phyloP scores from a whole-genome alignment of 352 stramenopile genomes.

The Phytophthora syringae region DNA sequence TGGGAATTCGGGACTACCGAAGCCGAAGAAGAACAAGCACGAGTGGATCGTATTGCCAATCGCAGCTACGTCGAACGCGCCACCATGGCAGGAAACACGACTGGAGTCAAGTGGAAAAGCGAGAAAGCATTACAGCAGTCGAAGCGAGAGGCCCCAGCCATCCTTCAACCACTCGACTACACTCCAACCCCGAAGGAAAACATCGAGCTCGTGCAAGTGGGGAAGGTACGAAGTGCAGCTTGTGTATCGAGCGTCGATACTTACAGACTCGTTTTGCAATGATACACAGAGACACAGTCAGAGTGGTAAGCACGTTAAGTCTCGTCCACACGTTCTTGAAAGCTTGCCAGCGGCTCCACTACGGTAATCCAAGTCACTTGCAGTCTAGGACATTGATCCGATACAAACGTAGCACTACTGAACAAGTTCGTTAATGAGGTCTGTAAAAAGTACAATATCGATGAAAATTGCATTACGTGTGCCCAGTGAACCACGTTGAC shows the following conservation, averaged over 20 bases:
- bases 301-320: constrained; percentile 59
- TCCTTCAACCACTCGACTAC: constrained; percentile 70
- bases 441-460: no score
- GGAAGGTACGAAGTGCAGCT: constrained; percentile 43
- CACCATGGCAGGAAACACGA: constrained; percentile 34
- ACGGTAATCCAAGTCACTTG: constrained; percentile 12
- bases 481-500: no score
- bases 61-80: constrained; percentile 4
- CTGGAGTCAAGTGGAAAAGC: constrained; percentile 46
- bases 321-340: constrained; percentile 62
- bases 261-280: neutral
- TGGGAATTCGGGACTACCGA: constrained; percentile 4
- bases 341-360: constrained; percentile 52
- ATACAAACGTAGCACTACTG: constrained; percentile 5
- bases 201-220: constrained; percentile 58
- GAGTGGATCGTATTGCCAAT: constrained; percentile 8
- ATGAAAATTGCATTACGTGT: no score
- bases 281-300: constrained; percentile 41
- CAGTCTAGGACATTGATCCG: neutral
- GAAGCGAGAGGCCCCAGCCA: constrained; percentile 51
- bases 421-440: no score
- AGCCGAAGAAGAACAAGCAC: constrained; percentile 7
- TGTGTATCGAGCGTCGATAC: neutral
- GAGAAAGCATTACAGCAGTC: constrained; percentile 39
- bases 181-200: constrained; percentile 67